Conservation (phyloP, 306 rosid genomes). For the Vigna hirtella region DNA sequence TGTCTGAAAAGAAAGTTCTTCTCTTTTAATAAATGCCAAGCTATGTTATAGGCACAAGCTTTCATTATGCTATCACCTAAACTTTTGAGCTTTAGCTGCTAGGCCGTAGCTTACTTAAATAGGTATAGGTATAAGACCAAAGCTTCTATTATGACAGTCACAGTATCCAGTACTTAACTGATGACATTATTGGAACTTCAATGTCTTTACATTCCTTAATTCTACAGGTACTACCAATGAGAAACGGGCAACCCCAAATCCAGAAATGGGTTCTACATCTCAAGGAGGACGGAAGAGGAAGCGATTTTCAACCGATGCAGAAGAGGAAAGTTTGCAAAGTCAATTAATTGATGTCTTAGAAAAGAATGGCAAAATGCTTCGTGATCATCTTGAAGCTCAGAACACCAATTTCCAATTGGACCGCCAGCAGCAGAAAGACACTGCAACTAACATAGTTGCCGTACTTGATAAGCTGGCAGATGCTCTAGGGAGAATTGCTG, state of each 20-base stretch:
- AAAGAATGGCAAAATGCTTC: constrained; percentile 79
- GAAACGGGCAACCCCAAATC: constrained; percentile 64
- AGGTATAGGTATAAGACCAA: constrained; percentile 19
- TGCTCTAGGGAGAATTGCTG: constrained; percentile 92
- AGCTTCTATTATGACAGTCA: constrained; percentile 27
- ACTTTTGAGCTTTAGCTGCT: constrained; percentile 28
- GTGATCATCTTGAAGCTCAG: constrained; percentile 80
- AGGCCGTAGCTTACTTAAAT: constrained; percentile 24
- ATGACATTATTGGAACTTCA: constrained; percentile 19
- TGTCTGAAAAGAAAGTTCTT: constrained; percentile 34
- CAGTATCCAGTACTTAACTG: constrained; percentile 10
- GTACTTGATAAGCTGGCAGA: constrained; percentile 96
- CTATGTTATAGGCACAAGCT: constrained; percentile 12
- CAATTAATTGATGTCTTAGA: constrained; percentile 84
- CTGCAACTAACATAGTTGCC: constrained; percentile 68
- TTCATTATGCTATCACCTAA: constrained; percentile 28
- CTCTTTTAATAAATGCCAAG: constrained; percentile 4
- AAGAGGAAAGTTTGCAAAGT: constrained; percentile 67
- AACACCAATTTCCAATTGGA: constrained; percentile 74
- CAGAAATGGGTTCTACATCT: constrained; percentile 79
- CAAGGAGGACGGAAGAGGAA: constrained; percentile 81
- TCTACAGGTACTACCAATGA: constrained; percentile 60
- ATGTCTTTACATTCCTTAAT: constrained; percentile 23
- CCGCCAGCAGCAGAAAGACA: constrained; percentile 83
- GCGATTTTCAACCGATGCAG: constrained; percentile 60